Evolutionary conservation across 108 stramenopile species (phyloP).

Genomic region (Asterionellopsis glacialis): DNA sequence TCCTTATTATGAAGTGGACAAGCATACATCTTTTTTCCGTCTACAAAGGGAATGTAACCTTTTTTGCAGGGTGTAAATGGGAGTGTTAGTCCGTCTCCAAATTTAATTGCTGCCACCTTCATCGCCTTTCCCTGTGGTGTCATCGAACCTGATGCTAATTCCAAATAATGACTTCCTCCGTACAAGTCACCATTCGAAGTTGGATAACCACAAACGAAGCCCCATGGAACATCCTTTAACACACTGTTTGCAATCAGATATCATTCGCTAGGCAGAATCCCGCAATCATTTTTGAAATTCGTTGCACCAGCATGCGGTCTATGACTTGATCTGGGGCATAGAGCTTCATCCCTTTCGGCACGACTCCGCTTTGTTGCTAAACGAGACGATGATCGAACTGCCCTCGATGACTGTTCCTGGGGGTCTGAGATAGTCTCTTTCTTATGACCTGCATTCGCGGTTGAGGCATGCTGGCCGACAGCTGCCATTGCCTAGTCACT

Average conservation of each 20-base stretch:
- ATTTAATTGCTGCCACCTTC: conserved; percentile 43
- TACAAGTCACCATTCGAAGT: conserved; percentile 77
- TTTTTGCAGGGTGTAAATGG: conserved; percentile 83
- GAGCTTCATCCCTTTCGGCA: background rate
- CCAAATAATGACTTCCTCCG: conserved; percentile 76
- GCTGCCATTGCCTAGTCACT: too few relatives aligned
- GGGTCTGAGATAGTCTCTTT: too few relatives aligned
- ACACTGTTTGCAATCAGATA: conserved; percentile 70
- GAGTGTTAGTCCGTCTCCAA: conserved; percentile 70
- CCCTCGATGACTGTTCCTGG: background rate
- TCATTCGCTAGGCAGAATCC: conserved; percentile 84
- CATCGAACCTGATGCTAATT: conserved; percentile 48
- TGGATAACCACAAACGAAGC: conserved; percentile 79
- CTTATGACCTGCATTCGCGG: too few relatives aligned
- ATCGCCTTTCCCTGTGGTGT: conserved; percentile 80
- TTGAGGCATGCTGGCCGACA: too few relatives aligned
- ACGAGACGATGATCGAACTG: conserved; percentile 1
- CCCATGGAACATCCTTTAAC: conserved; percentile 61
- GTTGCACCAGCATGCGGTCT: background rate
- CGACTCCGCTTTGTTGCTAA: background rate
- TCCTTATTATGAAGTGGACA: conserved; percentile 71
- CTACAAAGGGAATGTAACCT: conserved; percentile 60
- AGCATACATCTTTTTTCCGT: conserved; percentile 55
- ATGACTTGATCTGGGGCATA: background rate
- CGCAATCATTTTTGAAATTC: conserved; percentile 61